phyloP scores from a whole-genome alignment of 2,329 filamentous ascomycete genomes.

The Cytospora paraplurivora region DNA sequence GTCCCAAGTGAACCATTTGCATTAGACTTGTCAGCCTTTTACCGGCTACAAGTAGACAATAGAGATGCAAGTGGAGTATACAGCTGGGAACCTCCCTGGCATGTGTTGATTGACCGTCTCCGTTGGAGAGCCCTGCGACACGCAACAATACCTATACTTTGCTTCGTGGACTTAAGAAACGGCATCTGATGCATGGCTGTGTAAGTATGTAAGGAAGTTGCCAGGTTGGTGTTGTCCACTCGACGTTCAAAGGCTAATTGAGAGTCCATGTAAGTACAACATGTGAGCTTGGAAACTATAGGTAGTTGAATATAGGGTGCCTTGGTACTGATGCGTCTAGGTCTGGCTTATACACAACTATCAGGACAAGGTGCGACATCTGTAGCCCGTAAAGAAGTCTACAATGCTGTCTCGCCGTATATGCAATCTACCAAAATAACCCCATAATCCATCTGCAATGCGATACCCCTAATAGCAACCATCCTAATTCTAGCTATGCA shows the following conservation, averaged over 20 bases:
- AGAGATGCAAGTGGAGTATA: conserved; percentile 18
- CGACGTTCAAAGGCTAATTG: too few species aligned
- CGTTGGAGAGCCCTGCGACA: neutral
- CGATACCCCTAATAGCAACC: neutral
- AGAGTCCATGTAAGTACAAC: too few species aligned
- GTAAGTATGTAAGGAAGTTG: too few species aligned
- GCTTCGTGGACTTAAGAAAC: too few species aligned
- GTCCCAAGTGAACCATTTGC: neutral
- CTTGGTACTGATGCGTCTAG: neutral
- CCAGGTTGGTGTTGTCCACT: too few species aligned
- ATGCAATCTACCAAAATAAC: neutral
- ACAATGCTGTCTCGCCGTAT: neutral
- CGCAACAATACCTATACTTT: neutral
- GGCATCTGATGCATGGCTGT: too few species aligned
- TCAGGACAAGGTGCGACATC: neutral
- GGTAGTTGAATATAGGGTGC: too few species aligned
- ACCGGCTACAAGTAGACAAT: neutral
- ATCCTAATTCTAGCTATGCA: neutral
- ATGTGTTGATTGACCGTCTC: neutral
- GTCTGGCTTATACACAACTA: neutral
- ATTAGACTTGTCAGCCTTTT: neutral
- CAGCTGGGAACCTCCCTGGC: conserved; percentile 16
- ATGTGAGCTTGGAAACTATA: too few species aligned
- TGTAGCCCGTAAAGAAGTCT: neutral
- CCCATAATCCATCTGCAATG: neutral